Percentiles rank a stretch among this genome's conserved stretches.
phyloP scores from a whole-genome alignment of 495 filamentous ascomycete species.

The Penicillium ochrochloron region DNA sequence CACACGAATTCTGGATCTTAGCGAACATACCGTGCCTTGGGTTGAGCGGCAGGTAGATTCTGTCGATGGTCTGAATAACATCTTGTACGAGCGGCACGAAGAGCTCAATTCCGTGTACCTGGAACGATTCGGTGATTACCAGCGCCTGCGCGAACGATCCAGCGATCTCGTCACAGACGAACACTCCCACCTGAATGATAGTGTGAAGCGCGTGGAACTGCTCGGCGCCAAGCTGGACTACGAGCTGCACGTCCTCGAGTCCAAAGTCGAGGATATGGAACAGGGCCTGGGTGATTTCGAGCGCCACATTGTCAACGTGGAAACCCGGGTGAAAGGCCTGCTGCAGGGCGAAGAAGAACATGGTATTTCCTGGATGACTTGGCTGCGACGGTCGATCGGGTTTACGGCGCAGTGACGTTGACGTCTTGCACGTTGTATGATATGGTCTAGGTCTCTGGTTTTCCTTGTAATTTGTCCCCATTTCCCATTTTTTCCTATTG shows the following conservation, averaged over 20 bases:
- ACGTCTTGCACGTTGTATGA: slow-evolving; percentile 26
- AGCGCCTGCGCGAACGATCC: slow-evolving; percentile 64
- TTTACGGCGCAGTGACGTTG: slow-evolving; percentile 25
- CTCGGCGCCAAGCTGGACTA: slow-evolving; percentile 91
- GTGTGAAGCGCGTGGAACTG: slow-evolving; percentile 79
- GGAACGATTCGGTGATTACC: slow-evolving; percentile 67
- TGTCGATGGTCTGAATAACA: slow-evolving; percentile 66
- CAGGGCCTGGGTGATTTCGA: slow-evolving; percentile 81
- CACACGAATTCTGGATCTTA: slow-evolving; percentile 53
- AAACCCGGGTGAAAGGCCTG: slow-evolving; percentile 73
- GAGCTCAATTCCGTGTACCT: slow-evolving; percentile 71
- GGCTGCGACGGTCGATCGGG: slow-evolving; percentile 48
- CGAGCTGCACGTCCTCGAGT: slow-evolving; percentile 79
- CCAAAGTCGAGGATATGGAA: slow-evolving; percentile 87
- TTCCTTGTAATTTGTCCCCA: slow-evolving; percentile 12
- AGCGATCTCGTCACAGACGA: slow-evolving; percentile 71
- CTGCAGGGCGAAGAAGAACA: slow-evolving; percentile 64
- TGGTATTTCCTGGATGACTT: slow-evolving; percentile 61
- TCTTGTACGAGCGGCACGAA: slow-evolving; percentile 62
- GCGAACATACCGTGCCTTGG: slow-evolving; percentile 62
- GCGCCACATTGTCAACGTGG: slow-evolving; percentile 77
- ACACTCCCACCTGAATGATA: slow-evolving; percentile 68
- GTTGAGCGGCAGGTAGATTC: slow-evolving; percentile 63
- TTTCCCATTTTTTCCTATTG: slow-evolving; percentile 31
- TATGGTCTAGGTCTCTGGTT: slow-evolving; percentile 12